Evolutionary conservation across 208 protist genomes (phyloP), one percentile per base, ranked within the genome.

Genomic region (Lotmaria passim): DNA sequence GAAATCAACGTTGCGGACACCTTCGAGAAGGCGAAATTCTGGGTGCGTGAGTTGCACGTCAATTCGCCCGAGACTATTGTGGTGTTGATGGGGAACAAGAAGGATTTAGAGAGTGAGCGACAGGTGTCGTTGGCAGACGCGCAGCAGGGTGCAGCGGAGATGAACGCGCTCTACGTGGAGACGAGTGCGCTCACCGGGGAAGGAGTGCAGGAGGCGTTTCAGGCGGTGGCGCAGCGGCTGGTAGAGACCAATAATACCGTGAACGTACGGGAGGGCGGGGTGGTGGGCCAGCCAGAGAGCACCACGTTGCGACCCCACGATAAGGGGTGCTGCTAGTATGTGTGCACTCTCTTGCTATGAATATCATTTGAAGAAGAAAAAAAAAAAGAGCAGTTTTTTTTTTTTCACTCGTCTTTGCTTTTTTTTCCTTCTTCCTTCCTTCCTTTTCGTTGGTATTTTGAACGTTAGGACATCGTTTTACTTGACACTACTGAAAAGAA

Each of bases 1-100:
- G 98, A 99, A 59, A 93, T 99, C 50, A 98, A 96, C 28, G 92
- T 97, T 58, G 69, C 85, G 57, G 93, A 98, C 44, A 96, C 91
- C 36, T 99, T 96, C 78, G 86, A 93, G 51, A 97, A 92, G 51
- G 98, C 97, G 34, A 93, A 98, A 72, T 92, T 95, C 66, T 99
- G 98, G 98, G 94, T 98, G 31, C 96, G 93, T 23, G 97, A 99
- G 84, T 86, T 99, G 52, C 73, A 92, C 6, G 82, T 87, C 10
- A 90, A 94, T 63, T 89, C 83, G 7, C 89, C 89, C 26, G 94
- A 98, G 63, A 98, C 98, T 21, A 64, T 91, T 23, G 83, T 99
- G 33, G 83, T 81, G 62, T 90, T 99, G 28, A 89, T 95, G 4
- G 98, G 97, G 28, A 99, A 99, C 80, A 99, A 99, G 73, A 87